Evolutionary conservation across 257 asterid species (phyloP).

Genomic region (Paraleonurus japonicus): DNA sequence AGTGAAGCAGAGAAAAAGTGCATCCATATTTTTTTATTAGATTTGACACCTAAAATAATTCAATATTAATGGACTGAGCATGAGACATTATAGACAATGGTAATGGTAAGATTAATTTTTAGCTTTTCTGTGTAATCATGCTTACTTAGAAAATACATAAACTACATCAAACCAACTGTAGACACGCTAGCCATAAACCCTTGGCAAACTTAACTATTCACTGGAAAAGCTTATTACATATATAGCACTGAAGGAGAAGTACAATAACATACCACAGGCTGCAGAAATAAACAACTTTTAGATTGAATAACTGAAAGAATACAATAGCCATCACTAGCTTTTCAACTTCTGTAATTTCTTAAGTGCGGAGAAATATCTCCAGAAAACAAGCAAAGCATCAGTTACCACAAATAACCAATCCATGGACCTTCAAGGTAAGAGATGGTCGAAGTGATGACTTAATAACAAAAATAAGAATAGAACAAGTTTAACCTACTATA

Average conservation of each 20-base stretch:
- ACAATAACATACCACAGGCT: neutral
- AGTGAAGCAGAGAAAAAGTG: neutral
- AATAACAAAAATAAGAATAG: neutral
- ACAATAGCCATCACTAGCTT: neutral
- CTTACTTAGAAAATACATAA: neutral
- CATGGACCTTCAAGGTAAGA: neutral
- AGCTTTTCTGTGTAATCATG: neutral
- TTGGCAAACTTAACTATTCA: slow-evolving; percentile 1
- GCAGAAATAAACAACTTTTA: neutral
- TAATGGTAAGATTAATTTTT: neutral
- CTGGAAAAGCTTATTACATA: neutral
- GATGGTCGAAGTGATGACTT: neutral
- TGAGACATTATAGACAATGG: neutral
- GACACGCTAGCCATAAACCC: neutral
- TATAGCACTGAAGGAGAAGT: neutral
- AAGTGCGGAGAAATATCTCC: neutral
- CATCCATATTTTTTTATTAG: neutral
- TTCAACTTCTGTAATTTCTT: neutral
- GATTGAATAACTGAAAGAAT: neutral
- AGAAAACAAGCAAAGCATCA: neutral
- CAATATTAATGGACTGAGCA: neutral
- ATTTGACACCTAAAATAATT: neutral
- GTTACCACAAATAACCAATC: neutral
- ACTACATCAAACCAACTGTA: neutral
- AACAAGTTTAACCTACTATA: neutral